These are phyloP conservation scores for Uncinocarpus reesii DNA, from an alignment of 2,329 filamentous ascomycete species.

Conservation along the genomic window DNA sequence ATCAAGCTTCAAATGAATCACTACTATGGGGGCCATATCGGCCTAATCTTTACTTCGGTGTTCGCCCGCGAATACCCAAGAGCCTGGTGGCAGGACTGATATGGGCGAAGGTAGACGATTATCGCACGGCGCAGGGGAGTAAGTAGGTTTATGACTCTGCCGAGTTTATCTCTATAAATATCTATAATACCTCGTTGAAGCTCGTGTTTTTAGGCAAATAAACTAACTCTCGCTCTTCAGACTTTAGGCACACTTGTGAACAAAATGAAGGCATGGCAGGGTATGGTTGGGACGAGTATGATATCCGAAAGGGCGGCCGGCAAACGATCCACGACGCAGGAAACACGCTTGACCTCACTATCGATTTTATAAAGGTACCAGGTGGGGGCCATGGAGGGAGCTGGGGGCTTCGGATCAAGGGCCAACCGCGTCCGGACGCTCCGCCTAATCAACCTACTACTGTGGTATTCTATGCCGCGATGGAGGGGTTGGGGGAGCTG, in stretches of 20 bases:
- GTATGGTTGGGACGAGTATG: constrained; percentile 97
- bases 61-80: constrained; percentile 69
- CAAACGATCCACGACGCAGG: constrained; percentile 84
- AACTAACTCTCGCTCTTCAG: constrained; percentile 35
- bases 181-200: too few species aligned
- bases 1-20: constrained; percentile 59
- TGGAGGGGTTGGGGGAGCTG: constrained; percentile 65
- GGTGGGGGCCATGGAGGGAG: constrained; percentile 76
- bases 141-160: constrained; percentile 29
- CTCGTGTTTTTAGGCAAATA: not conserved
- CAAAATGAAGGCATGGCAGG: constrained; percentile 88
- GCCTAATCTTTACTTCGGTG: constrained; percentile 87
- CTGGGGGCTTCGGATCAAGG: constrained; percentile 84
- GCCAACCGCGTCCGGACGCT: constrained; percentile 61
- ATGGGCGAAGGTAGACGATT: constrained; percentile 80
- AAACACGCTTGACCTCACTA: constrained; percentile 83
- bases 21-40: constrained; percentile 94
- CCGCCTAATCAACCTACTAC: constrained; percentile 60
- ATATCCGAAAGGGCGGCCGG: constrained; percentile 73
- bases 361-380: constrained; percentile 85
- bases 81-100: constrained; percentile 73
- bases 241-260: constrained; percentile 88
- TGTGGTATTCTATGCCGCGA: constrained; percentile 68
- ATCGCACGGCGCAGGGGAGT: constrained; percentile 64
- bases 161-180: too few species aligned